phyloP scores from a whole-genome alignment of 2,329 filamentous ascomycete species.

The Colletotrichum truncatum region DNA sequence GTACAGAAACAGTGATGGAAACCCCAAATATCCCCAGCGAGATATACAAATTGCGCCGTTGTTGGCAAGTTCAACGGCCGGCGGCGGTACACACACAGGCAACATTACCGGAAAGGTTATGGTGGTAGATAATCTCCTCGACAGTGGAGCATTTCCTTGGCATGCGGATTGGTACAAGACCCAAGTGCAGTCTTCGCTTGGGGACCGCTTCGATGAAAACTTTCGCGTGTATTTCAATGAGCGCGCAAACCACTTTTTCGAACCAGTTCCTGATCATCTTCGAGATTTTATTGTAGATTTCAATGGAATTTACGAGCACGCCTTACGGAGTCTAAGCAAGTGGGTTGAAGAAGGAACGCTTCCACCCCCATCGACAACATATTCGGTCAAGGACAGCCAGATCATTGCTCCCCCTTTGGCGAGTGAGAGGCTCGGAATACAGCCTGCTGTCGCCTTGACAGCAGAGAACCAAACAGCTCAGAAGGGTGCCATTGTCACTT shows the following conservation, averaged over 20 bases:
- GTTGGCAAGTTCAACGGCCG: background rate
- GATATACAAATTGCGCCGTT: background rate
- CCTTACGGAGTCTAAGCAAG: constrained; percentile 30
- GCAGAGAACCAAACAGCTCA: background rate
- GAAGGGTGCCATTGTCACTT: background rate
- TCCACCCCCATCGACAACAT: constrained; percentile 7
- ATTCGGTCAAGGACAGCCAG: constrained; percentile 15
- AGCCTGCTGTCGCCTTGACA: constrained; percentile 27
- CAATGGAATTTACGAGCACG: constrained; percentile 31
- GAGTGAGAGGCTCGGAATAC: constrained; percentile 27
- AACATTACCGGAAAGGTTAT: constrained; percentile 33
- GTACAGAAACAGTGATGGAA: constrained; percentile 19
- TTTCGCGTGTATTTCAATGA: constrained; percentile 33
- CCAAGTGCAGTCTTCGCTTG: constrained; percentile 14
- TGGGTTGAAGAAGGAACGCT: constrained; percentile 30
- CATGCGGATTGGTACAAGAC: constrained; percentile 36
- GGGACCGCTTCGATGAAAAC: constrained; percentile 21
- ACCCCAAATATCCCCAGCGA: constrained; percentile 15
- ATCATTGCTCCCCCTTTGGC: constrained; percentile 10
- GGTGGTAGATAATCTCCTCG: constrained; percentile 31
- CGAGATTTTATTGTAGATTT: constrained; percentile 20
- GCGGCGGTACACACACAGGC: constrained; percentile 5
- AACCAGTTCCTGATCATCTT: background rate
- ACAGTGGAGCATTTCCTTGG: constrained; percentile 33
- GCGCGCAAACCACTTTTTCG: constrained; percentile 32